Evolutionary conservation across 371 early-diverging fungal species (phyloP).

Genomic region (Circinella umbellata): DNA sequence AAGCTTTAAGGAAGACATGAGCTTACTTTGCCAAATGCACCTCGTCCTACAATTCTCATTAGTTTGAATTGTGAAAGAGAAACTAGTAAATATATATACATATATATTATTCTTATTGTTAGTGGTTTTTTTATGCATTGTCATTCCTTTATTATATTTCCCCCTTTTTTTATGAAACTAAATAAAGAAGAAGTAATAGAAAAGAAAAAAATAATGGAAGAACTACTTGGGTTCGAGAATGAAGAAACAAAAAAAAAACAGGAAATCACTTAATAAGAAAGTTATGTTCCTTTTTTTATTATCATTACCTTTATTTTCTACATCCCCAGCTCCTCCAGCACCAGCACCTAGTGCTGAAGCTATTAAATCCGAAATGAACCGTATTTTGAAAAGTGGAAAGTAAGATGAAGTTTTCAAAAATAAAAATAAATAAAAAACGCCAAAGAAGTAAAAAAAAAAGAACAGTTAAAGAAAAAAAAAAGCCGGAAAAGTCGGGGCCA

Average conservation of each 20-base stretch:
- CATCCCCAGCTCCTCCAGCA: conserved; percentile 31
- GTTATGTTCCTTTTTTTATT: not conserved
- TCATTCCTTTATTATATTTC: no score
- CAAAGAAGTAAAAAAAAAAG: not conserved
- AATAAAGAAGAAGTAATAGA: no score
- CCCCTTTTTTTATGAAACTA: no score
- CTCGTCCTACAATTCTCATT: conserved; percentile 70
- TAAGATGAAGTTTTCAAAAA: not conserved
- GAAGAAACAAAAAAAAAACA: no score
- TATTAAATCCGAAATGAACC: conserved; percentile 53
- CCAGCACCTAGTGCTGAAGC: conserved; percentile 48
- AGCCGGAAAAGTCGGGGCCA: not conserved
- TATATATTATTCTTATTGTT: no score
- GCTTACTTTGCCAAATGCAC: conserved; percentile 80
- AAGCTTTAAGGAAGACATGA: not conserved
- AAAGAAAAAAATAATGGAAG: no score
- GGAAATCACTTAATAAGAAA: no score
- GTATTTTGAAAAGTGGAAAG: conserved; percentile 35
- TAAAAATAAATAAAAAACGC: no score
- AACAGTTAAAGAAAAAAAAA: conserved; percentile 13
- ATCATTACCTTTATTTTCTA: conserved; percentile 26
- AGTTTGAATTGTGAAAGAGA: conserved; percentile 69
- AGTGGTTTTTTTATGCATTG: not conserved
- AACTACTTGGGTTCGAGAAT: no score
- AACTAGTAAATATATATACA: conserved; percentile 5